Conservation (phyloP, 2,329 filamentous ascomycete species). For the Chlorencoelia australis region DNA sequence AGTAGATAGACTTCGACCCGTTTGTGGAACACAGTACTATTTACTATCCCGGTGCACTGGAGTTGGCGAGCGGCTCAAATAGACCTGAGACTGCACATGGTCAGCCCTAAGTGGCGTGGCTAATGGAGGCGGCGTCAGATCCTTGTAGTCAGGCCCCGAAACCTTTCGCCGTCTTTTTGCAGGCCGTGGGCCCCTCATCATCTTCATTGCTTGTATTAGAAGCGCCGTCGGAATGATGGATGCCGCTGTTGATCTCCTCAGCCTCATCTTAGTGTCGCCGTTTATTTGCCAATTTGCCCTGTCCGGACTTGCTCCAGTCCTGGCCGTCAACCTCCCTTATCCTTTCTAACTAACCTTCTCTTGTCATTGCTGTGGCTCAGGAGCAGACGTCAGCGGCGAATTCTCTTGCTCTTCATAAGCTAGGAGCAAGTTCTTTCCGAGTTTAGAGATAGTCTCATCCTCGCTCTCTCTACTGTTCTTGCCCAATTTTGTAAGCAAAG, state of each 20-base stretch:
- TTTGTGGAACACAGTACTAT: too few relatives aligned
- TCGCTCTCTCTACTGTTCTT: not conserved
- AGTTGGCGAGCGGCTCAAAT: too few relatives aligned
- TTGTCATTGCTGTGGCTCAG: not conserved
- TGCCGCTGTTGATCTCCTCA: not conserved
- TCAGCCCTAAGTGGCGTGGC: too few relatives aligned
- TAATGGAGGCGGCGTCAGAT: too few relatives aligned
- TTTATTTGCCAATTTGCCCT: not conserved
- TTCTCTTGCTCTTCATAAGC: not conserved
- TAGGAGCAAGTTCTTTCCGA: not conserved
- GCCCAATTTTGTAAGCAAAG: too few relatives aligned
- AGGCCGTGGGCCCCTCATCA: too few relatives aligned
- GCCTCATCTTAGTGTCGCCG: not conserved
- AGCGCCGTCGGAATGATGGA: not conserved
- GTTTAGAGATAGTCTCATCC: not conserved
- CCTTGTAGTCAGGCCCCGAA: too few relatives aligned
- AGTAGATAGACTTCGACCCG: too few relatives aligned
- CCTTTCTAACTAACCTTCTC: not conserved
- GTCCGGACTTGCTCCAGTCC: not conserved
- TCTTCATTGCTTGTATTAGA: not conserved
- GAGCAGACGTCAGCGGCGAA: not conserved
- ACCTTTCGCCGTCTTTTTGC: too few relatives aligned
- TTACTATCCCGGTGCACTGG: too few relatives aligned
- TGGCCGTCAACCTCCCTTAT: not conserved
- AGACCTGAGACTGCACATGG: too few relatives aligned